A percentile compares a stretch with the other conserved stretches of the same genome.
Evolutionary conservation across 768 basidiomycete species (phyloP).

Genomic region (Gloeostereum incarnatum): DNA sequence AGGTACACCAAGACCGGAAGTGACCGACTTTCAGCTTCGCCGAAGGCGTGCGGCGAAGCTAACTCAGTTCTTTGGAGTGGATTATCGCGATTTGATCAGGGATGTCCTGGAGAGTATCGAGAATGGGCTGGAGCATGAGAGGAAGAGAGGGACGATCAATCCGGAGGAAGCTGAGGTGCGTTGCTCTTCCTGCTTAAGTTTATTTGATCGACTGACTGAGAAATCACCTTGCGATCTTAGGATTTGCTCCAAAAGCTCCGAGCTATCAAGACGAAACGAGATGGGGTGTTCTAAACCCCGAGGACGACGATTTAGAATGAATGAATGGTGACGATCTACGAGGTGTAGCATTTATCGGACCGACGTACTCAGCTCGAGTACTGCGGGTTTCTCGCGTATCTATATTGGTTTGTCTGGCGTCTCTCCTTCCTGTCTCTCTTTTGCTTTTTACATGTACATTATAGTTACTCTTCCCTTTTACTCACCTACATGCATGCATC

Average conservation of each 20-base stretch:
- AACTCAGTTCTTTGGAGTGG: slow-evolving; percentile 80
- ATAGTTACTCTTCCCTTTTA: too few relatives aligned
- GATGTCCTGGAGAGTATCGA: slow-evolving; percentile 81
- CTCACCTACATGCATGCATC: too few relatives aligned
- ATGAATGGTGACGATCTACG: too few relatives aligned
- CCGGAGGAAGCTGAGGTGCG: slow-evolving; percentile 68
- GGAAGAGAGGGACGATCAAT: slow-evolving; percentile 49
- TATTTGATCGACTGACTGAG: slow-evolving; percentile 7
- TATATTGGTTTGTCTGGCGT: too few relatives aligned
- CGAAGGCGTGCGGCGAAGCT: slow-evolving; percentile 75
- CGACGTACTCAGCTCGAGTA: too few relatives aligned
- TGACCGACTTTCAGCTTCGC: slow-evolving; percentile 51
- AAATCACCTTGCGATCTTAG: slow-evolving; percentile 19
- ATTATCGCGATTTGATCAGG: slow-evolving; percentile 68
- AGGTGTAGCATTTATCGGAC: too few relatives aligned
- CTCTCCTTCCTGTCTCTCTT: too few relatives aligned
- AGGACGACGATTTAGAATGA: too few relatives aligned
- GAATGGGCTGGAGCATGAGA: slow-evolving; percentile 61
- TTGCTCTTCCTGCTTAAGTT: slow-evolving; percentile 8
- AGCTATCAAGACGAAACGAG: slow-evolving; percentile 44
- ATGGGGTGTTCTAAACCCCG: slow-evolving; percentile 12
- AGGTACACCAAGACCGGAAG: slow-evolving; percentile 33
- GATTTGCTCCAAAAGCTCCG: slow-evolving; percentile 47
- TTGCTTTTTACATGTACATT: too few relatives aligned
- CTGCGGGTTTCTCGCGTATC: too few relatives aligned